phyloP scores from a whole-genome alignment of 1,284 basidiomycete species.

The Naganishia cerealis region DNA sequence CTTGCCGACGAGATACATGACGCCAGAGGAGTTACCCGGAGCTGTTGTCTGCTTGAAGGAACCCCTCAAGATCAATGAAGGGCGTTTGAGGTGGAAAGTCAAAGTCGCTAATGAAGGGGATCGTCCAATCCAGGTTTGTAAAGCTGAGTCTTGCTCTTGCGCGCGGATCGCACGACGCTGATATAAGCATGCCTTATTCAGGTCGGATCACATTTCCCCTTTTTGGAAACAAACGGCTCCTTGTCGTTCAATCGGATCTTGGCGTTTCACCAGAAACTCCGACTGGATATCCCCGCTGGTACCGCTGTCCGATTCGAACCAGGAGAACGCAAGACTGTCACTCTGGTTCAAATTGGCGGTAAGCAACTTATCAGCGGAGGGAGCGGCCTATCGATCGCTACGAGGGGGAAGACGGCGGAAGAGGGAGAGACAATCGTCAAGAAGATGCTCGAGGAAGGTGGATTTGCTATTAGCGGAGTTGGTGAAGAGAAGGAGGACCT shows the following conservation, averaged over 20 bases:
- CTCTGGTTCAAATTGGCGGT: slow-evolving; percentile 77
- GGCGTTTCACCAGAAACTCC: slow-evolving; percentile 65
- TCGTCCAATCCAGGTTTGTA: slow-evolving; percentile 79
- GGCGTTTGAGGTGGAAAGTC: slow-evolving; percentile 68
- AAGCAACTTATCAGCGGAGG: slow-evolving; percentile 73
- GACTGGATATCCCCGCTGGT: slow-evolving; percentile 85
- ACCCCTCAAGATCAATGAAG: slow-evolving; percentile 72
- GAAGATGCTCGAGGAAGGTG: slow-evolving; percentile 52
- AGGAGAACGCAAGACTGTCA: slow-evolving; percentile 80
- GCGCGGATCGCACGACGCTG: too few relatives aligned
- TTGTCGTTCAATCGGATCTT: slow-evolving; percentile 79
- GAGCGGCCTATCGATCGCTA: slow-evolving; percentile 65
- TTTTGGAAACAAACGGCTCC: slow-evolving; percentile 81
- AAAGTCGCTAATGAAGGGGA: slow-evolving; percentile 90
- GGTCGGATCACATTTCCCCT: slow-evolving; percentile 91
- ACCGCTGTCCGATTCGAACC: slow-evolving; percentile 97
- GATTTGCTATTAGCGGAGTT: slow-evolving; percentile 56
- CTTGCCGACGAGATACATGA: slow-evolving; percentile 57
- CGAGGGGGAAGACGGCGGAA: slow-evolving; percentile 25
- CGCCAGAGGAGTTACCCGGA: slow-evolving; percentile 66
- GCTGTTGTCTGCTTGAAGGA: slow-evolving; percentile 69
- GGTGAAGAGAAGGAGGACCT: slow-evolving; percentile 40
- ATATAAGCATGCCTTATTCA: slow-evolving; percentile 42
- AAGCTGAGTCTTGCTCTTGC: neutral
- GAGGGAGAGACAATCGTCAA: slow-evolving; percentile 57